A percentile compares a stretch with the other conserved stretches of the same genome.
Conservation (phyloP, 2,329 filamentous ascomycete species). For the Alternaria rosae region DNA sequence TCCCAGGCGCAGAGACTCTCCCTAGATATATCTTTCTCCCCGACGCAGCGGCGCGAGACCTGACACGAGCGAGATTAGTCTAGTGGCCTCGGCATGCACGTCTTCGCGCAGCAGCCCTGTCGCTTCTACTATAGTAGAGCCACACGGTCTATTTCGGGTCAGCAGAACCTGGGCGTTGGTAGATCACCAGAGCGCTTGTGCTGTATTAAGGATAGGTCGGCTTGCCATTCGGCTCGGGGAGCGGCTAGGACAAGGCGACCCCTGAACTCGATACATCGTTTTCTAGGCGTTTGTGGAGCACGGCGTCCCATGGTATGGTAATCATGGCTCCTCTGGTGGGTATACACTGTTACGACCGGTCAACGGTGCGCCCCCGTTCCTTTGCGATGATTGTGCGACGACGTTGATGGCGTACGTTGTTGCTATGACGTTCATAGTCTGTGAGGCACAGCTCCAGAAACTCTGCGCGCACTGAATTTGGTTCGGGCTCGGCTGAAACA, state of each 20-base stretch:
- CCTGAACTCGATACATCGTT: constrained; percentile 19
- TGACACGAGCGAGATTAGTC: constrained; percentile 33
- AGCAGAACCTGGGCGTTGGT: constrained; percentile 21
- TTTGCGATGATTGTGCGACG: background rate
- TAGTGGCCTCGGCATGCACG: constrained; percentile 38
- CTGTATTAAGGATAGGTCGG: constrained; percentile 11
- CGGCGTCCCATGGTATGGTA: constrained; percentile 8
- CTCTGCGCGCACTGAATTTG: background rate
- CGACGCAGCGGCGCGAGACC: constrained; percentile 24
- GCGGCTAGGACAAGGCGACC: constrained; percentile 17
- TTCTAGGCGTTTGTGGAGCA: constrained; percentile 27
- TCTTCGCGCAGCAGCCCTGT: constrained; percentile 25
- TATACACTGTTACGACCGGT: background rate
- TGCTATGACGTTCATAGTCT: background rate
- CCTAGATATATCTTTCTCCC: constrained; percentile 34
- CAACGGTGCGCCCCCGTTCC: background rate
- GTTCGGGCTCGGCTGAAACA: constrained; percentile 16
- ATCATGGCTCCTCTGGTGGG: background rate
- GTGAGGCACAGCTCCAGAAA: background rate
- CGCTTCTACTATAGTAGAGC: constrained; percentile 8
- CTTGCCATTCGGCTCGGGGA: constrained; percentile 1
- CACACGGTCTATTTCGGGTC: constrained; percentile 30
- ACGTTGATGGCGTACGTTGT: background rate
- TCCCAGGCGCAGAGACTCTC: constrained; percentile 10
- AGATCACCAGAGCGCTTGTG: constrained; percentile 24